Evolutionary conservation across 2,329 filamentous ascomycete species (phyloP), one percentile per base, ranked within the genome.

Genomic region (Plenodomus tracheiphilus): DNA sequence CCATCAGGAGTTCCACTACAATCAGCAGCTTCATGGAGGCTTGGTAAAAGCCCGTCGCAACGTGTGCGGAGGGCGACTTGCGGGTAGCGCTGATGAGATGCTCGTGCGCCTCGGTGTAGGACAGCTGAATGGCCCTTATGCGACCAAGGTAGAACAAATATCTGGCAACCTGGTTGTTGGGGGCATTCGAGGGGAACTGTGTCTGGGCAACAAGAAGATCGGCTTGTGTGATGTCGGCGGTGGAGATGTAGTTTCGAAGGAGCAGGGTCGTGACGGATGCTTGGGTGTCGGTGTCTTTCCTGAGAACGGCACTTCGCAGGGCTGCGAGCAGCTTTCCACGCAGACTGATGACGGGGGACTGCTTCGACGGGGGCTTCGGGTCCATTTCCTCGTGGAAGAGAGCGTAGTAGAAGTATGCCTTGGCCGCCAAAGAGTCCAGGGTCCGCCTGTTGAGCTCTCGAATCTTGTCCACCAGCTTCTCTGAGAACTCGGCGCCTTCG

Each of bases 341-440:
- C 66, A 96, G 91, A 35, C 87, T 82, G 53, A 97, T 89, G 59
- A 96, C 85, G 3, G 91, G 88, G 6, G 92, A 96, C 65, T 90
- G 87, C 47, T 91, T 88, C 43, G 92, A 97, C 19, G 93, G 92
- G 38, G 94, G 89, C 55, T 93, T 84, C 18, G 93, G 92, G 52
- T 86, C 84, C 54, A 95, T 83, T 74, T 95, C 87, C 81, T 99
- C 94, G 77, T 88, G 91, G 79, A 97, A 97, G 64, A 97, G 81
- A 19, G 91, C 91, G 77, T 91, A 96, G 81, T 99, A 99, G 77
- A 97, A 97, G 81, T 97, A 99, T 56, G 93, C 91, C 75, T 95
- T 95, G 58, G 93, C 91, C 50, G 92, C 89, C 50, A 99, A 84
- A 41, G 92, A 91, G 74, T 99, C 94, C 54, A 99, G 79, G 19